Evolutionary conservation across 2,329 filamentous ascomycete genomes (phyloP), one percentile per base, ranked within the genome.

Genomic region (Ophiostoma triangulosporum): DNA sequence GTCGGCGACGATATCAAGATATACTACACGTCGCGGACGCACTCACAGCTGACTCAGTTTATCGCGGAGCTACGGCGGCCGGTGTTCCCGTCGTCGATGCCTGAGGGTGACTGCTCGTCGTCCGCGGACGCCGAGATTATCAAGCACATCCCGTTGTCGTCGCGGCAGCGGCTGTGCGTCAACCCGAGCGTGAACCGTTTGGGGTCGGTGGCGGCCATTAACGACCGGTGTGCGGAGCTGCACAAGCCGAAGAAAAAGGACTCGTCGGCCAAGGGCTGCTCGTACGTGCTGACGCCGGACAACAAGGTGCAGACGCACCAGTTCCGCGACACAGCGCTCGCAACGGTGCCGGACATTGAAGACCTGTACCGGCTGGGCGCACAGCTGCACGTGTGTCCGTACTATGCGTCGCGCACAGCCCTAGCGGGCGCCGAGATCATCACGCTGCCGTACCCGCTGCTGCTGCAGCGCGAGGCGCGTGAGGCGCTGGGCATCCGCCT

Each of bases 21-120:
- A 51, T 95, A 87, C 66, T 95, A 91, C 68, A 93, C 89, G 54
- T 96, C 90, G 7, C 79, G 90, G 63, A 96, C 90, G 1, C 90
- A 96, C 66, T 96, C 90, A 3, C 90, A 96, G 63, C 70, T 96
- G 14, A 84, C 85, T 1, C 90, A 96, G 64, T 95, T 96, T 66
- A 83, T 91, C 17, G 77, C 81, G 40, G 90, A 96, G 65, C 70
- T 96, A 50, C 80, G 83, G 1, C 81, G 88, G 27, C 86, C 94
- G n/a, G 70, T 70, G 0, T 81, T 95, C 56, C 87, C 89, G 4
- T 75, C 87, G 0, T 87, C 84, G 2, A 66, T 93, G 3, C 78
- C 80, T 0, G 58, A 29, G 15, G 17, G 26, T 11, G 43, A n/a
- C n/a, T n/a, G n/a, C n/a, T n/a, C 29, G 32, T 11, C 9, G 17